Percentiles rank a stretch among this genome's conserved stretches.
These are phyloP conservation scores for Pyrus pyrifolia DNA, from an alignment of 306 rosid species.

Conservation along the genomic window DNA sequence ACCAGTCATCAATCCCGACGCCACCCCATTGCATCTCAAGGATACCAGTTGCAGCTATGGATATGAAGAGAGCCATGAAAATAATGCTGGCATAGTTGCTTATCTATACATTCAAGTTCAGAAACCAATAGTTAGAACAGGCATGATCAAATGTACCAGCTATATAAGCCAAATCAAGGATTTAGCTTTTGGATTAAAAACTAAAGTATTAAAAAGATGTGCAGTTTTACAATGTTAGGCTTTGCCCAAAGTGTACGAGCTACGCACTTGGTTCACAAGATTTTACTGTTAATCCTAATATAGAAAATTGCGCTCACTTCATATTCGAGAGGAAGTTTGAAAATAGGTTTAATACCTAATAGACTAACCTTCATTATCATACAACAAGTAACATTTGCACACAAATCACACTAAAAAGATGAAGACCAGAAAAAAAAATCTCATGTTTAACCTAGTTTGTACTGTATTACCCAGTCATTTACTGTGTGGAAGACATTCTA, in stretches of 20 bases:
- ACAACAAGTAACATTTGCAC: neutral
- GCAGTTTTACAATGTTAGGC: neutral
- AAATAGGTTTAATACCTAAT: neutral
- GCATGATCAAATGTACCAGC: neutral
- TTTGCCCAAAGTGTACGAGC: neutral
- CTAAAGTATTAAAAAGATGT: no score
- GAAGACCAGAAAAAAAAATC: neutral
- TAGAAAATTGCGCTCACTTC: neutral
- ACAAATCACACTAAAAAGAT: neutral
- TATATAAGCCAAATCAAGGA: neutral
- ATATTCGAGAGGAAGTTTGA: neutral
- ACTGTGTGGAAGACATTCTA: neutral
- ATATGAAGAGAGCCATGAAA: conserved; percentile 86
- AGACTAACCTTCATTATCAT: neutral
- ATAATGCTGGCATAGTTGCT: conserved; percentile 91
- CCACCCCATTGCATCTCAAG: conserved; percentile 99
- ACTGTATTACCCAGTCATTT: neutral
- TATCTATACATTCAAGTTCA: conserved; percentile 44
- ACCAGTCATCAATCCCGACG: conserved; percentile 88
- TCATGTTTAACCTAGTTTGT: no score
- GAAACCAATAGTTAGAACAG: neutral
- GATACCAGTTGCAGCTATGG: conserved; percentile 83
- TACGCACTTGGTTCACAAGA: neutral
- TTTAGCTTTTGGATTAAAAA: neutral
- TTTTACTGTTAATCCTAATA: neutral